Conservation (phyloP, 768 basidiomycete genomes). For the Suillus subalutaceus region DNA sequence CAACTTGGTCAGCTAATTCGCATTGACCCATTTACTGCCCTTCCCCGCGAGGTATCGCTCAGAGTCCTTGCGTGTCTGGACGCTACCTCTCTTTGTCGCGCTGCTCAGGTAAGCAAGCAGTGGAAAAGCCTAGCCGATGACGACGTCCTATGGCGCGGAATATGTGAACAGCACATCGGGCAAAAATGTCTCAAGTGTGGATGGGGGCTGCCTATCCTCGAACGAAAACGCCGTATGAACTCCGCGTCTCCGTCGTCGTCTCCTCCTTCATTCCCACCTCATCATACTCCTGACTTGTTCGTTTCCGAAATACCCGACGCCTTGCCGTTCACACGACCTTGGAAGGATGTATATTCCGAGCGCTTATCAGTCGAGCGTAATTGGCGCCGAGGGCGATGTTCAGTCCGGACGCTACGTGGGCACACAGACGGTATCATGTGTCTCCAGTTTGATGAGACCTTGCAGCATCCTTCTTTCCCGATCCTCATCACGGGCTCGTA, state of each 20-base stretch:
- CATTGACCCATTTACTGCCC: constrained; percentile 89
- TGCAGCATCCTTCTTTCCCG: constrained; percentile 83
- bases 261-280: constrained; percentile 15
- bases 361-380: constrained; percentile 96
- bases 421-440: constrained; percentile 98
- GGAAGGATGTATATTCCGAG: constrained; percentile 99
- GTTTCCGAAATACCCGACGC: constrained; percentile 34
- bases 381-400: constrained; percentile 93
- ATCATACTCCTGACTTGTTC: constrained; percentile 8
- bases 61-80: constrained; percentile 89
- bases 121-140: constrained; percentile 95
- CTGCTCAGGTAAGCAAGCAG: constrained; percentile 83
- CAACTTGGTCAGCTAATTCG: constrained; percentile 91
- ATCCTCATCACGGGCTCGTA: constrained; percentile 98
- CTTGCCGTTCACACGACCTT: constrained; percentile 74
- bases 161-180: constrained; percentile 98
- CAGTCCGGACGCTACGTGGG: constrained; percentile 82
- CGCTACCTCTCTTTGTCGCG: constrained; percentile 89
- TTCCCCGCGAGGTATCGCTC: constrained; percentile 89
- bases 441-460: constrained; percentile 88
- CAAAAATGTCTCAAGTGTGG: constrained; percentile 96
- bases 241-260: constrained; percentile 39
- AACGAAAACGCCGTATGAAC: constrained; percentile 61
- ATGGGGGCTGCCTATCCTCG: constrained; percentile 93
- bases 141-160: constrained; percentile 91